Evolutionary conservation across 352 stramenopile genomes (phyloP).

Genomic region (Pythium folliculosum): DNA sequence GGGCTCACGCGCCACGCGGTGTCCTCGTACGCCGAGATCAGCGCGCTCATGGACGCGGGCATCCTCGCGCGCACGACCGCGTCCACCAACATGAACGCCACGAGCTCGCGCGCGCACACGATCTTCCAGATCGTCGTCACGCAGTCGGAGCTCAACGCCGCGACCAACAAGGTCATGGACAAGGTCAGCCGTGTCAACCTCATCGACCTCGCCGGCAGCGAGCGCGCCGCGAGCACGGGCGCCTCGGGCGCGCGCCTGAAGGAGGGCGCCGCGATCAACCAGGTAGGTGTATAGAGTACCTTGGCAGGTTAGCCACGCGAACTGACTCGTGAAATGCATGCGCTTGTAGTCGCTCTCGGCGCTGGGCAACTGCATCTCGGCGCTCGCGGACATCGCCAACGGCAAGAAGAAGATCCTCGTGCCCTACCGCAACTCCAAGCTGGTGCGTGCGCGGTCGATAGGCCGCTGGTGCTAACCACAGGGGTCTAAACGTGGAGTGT

Average conservation of each 20-base stretch:
- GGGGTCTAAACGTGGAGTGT: too few species aligned
- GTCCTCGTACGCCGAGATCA: constrained; percentile 83
- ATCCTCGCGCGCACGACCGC: constrained; percentile 82
- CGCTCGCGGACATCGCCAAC: constrained; percentile 82
- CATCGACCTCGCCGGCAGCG: constrained; percentile 92
- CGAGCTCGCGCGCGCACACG: constrained; percentile 78
- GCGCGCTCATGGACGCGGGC: constrained; percentile 79
- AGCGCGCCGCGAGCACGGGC: constrained; percentile 88
- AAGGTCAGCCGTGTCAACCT: constrained; percentile 88
- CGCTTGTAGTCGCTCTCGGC: constrained; percentile 77
- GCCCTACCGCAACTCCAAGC: constrained; percentile 92
- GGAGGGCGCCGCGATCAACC: constrained; percentile 94
- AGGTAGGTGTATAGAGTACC: constrained; percentile 44
- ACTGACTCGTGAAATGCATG: too few species aligned
- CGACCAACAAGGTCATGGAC: constrained; percentile 76
- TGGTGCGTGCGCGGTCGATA: constrained; percentile 46
- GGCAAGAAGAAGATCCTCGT: constrained; percentile 88
- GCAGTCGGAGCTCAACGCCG: constrained; percentile 70
- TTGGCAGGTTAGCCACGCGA: neutral
- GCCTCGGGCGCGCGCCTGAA: constrained; percentile 88
- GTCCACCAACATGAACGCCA: constrained; percentile 88
- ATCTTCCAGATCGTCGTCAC: constrained; percentile 88
- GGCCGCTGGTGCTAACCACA: neutral
- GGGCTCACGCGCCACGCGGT: constrained; percentile 79
- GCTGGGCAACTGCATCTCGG: constrained; percentile 92